Evolutionary conservation across 2,329 filamentous ascomycete genomes (phyloP), one percentile per base, ranked within the genome.

Genomic region (Tothia fuscella): DNA sequence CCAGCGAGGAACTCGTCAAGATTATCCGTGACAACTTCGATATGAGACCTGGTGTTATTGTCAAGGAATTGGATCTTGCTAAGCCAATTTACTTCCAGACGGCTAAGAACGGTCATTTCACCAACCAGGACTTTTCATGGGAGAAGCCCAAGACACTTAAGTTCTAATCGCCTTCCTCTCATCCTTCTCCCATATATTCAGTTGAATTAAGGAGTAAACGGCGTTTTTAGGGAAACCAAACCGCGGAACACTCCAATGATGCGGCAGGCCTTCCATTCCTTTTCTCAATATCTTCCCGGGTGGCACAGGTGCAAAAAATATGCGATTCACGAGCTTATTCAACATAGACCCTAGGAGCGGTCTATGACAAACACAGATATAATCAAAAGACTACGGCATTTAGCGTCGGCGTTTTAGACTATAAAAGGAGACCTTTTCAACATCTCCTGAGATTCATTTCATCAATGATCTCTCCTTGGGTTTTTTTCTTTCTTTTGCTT

Each of bases 91-190:
- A 98, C 81, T 79, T 79, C 76, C 77, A 89, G 74, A 98, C 91
- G 45, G 91, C 91, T 70, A 95, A 95, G 84, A 96, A 96, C 72
- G 91, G 91, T 57, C 91, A 98, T 78, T 98, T 98, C 70, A 41
- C 87, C 68, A 91, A 95, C 83, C 91, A 94, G 78, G 72, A 66
- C 66, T 98, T 98, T 78, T 78, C 72, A 68, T 98, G 91, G 91
- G 91, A 98, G 80, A 78, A 96, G 78, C 89, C 91, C 60, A 95
- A 94, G 84, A 57, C 73, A 54, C 84, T 98, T 60, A 88, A 83
- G 70, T 82, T 85, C 68, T 96, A 94, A 77, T 64, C 33, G 36
- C 33, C 14, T 13, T 34, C 25, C n/a, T n/a, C n/a, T n/a, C 14
- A 31, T 42, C 7, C 35, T 21, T 7, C 20, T 13, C 16, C 20